phyloP scores from a whole-genome alignment of 2,329 filamentous ascomycete species.

The Fusarium sp. region DNA sequence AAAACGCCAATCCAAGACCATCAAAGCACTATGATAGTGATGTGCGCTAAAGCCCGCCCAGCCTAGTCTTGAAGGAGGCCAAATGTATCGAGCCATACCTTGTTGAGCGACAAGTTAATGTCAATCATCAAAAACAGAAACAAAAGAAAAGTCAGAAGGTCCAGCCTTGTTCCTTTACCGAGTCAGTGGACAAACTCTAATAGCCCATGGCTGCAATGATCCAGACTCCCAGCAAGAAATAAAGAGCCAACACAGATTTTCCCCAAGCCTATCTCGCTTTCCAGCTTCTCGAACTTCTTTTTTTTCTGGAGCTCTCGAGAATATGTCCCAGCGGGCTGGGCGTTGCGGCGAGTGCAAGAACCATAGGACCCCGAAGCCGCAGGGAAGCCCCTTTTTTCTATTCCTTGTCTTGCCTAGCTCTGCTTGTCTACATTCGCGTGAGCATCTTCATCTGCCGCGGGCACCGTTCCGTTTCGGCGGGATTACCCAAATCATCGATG shows the following conservation, averaged over 20 bases:
- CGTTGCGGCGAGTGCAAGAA: conserved; percentile 30
- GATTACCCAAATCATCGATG: conserved; percentile 24
- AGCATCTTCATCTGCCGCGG: conserved; percentile 40
- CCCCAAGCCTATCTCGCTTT: not conserved
- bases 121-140: conserved; percentile 3
- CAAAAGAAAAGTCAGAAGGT: not conserved
- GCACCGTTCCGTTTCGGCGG: conserved; percentile 18
- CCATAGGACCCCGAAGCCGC: conserved; percentile 20
- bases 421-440: conserved; percentile 14
- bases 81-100: conserved; percentile 18
- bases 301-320: conserved; percentile 16
- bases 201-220: not conserved
- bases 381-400: conserved; percentile 36
- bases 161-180: conserved; percentile 16
- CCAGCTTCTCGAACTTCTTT: conserved; percentile 1
- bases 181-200: conserved; percentile 37
- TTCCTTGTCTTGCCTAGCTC: conserved; percentile 10
- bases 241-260: not conserved
- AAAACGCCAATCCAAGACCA: conserved; percentile 18
- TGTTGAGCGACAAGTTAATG: conserved; percentile 6
- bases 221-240: not conserved
- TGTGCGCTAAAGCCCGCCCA: conserved; percentile 38
- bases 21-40: conserved; percentile 27
- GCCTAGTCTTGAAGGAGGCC: conserved; percentile 26
- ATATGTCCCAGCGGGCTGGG: conserved; percentile 36